phyloP scores from a whole-genome alignment of 1,284 basidiomycete species.

The Leccinum fallax region DNA sequence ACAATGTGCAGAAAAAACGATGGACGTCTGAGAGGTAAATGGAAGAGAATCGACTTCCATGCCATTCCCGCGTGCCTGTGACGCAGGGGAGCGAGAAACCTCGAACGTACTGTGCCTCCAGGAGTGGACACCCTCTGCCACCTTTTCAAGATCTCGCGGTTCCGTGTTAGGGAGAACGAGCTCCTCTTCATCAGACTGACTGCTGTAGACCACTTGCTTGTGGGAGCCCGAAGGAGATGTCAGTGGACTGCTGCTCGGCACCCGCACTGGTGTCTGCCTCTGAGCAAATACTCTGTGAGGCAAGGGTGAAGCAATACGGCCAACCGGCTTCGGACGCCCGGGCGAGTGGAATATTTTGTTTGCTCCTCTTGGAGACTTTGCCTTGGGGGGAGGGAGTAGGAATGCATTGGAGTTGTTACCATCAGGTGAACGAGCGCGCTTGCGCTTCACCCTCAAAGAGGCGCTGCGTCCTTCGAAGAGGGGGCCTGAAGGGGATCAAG shows the following conservation, averaged over 20 bases:
- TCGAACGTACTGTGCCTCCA: constrained; percentile 43
- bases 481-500: constrained; percentile 18
- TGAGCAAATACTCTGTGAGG: constrained; percentile 10
- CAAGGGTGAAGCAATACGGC: constrained; percentile 16
- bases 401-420: neutral
- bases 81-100: constrained; percentile 9
- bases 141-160: constrained; percentile 30
- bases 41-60: constrained; percentile 33
- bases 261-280: neutral
- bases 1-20: constrained; percentile 25
- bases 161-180: constrained; percentile 38
- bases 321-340: constrained; percentile 4
- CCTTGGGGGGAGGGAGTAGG: constrained; percentile 12
- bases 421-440: constrained; percentile 34
- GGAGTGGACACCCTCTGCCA: constrained; percentile 42
- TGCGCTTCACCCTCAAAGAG: constrained; percentile 24
- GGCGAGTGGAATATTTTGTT: constrained; percentile 11
- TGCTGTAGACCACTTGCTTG: constrained; percentile 57
- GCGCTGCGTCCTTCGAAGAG: constrained; percentile 9
- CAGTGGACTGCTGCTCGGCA: constrained; percentile 1
- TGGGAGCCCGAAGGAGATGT: constrained; percentile 24
- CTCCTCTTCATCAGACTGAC: constrained; percentile 69
- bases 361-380: constrained; percentile 16
- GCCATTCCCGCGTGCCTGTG: constrained; percentile 2
- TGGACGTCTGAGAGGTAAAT: constrained; percentile 1